A percentile compares a stretch with the other conserved stretches of the same genome.
These are phyloP conservation scores for Drechslera avenae DNA, from an alignment of 2,329 filamentous ascomycete genomes.

Conservation along the genomic window DNA sequence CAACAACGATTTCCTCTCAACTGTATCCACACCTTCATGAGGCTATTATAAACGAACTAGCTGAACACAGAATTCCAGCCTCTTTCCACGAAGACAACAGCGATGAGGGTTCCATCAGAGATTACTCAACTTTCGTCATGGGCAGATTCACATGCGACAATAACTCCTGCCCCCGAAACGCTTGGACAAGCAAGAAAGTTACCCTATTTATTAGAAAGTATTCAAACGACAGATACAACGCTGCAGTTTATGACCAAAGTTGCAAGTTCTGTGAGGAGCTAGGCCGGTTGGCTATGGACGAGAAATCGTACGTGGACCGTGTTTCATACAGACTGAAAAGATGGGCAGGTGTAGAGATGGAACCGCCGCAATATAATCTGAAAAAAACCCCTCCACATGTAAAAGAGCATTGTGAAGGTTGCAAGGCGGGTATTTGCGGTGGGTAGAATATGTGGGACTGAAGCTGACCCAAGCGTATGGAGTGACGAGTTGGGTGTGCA, in stretches of 20 bases:
- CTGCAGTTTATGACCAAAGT: slow-evolving; percentile 24
- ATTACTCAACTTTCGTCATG: slow-evolving; percentile 19
- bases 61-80: no score
- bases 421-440: neutral
- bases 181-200: slow-evolving; percentile 21
- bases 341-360: slow-evolving; percentile 25
- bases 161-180: slow-evolving; percentile 3
- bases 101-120: neutral
- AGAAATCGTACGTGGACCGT: slow-evolving; percentile 27
- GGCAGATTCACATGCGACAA: slow-evolving; percentile 23
- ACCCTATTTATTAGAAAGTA: slow-evolving; percentile 24
- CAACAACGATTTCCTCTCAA: no score
- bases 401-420: neutral
- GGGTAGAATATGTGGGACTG: no score
- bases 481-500: no score
- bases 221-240: slow-evolving; percentile 20
- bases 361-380: neutral
- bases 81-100: slow-evolving; percentile 6
- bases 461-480: no score
- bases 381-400: neutral
- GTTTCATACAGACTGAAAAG: slow-evolving; percentile 30
- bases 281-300: slow-evolving; percentile 18
- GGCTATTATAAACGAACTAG: no score
- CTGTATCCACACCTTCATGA: no score
- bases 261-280: slow-evolving; percentile 23